phyloP scores from a whole-genome alignment of 306 rosid genomes.

The Dryas octopetala region DNA sequence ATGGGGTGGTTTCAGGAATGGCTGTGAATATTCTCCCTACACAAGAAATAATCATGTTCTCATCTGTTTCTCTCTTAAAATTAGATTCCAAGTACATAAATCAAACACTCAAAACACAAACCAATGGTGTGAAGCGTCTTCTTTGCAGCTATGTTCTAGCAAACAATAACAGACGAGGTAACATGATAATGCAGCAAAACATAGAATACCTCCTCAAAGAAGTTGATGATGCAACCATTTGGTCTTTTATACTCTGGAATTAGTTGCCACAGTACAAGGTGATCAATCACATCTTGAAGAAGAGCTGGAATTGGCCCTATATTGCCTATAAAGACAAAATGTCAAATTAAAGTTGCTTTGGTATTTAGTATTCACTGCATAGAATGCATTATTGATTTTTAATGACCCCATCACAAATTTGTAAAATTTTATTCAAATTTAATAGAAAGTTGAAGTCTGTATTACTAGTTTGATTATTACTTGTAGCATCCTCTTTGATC shows the following conservation, averaged over 20 bases:
- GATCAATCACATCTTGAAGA: constrained; percentile 79
- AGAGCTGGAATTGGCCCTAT: constrained; percentile 88
- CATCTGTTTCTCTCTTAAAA: background rate
- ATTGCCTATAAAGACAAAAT: constrained; percentile 45
- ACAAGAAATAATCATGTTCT: constrained; percentile 18
- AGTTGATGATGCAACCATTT: constrained; percentile 88
- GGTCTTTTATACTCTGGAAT: constrained; percentile 97
- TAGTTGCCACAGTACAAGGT: constrained; percentile 85
- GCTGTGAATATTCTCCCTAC: constrained; percentile 94
- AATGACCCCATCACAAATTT: background rate
- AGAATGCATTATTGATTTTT: background rate
- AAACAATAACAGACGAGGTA: constrained; percentile 33
- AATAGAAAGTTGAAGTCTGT: constrained; percentile 2
- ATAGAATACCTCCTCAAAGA: constrained; percentile 84
- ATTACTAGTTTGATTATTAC: constrained; percentile 45
- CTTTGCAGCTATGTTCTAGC: constrained; percentile 26
- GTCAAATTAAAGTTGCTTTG: constrained; percentile 7
- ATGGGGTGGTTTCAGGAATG: constrained; percentile 97
- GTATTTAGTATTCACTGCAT: constrained; percentile 8
- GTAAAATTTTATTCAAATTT: background rate
- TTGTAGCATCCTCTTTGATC: constrained; percentile 62
- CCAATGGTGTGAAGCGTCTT: constrained; percentile 21
- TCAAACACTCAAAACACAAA: constrained; percentile 23
- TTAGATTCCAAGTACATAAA: background rate
- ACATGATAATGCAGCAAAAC: constrained; percentile 29